Evolutionary conservation across 2,329 filamentous ascomycete species (phyloP).

Genomic region (Phoma herbarum): DNA sequence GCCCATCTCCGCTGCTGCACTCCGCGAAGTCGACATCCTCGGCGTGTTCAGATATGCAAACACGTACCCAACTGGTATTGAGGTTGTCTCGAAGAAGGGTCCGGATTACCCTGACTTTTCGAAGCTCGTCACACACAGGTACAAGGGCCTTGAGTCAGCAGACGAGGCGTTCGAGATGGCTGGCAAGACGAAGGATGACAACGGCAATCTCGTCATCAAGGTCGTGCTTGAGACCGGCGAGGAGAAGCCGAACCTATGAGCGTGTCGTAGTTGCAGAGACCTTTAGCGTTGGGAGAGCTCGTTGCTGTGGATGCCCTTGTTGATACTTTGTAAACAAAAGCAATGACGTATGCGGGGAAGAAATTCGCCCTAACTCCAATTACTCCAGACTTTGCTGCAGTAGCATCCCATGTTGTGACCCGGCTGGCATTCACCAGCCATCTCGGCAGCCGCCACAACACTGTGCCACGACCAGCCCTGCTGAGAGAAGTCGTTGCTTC

Average conservation of each 20-base stretch:
- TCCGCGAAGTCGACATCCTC: constrained; percentile 80
- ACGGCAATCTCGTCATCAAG: constrained; percentile 75
- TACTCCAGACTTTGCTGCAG: neutral
- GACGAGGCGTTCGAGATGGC: constrained; percentile 75
- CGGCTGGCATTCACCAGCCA: neutral
- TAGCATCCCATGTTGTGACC: neutral
- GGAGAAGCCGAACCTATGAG: constrained; percentile 31
- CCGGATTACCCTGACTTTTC: constrained; percentile 68
- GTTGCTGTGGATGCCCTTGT: constrained; percentile 1
- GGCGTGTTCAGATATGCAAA: constrained; percentile 81
- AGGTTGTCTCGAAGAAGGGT: constrained; percentile 60
- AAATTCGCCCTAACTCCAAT: neutral
- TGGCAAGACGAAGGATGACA: constrained; percentile 70
- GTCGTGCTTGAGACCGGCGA: constrained; percentile 65
- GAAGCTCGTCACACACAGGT: constrained; percentile 77
- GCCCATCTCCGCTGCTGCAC: constrained; percentile 74
- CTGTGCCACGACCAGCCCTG: neutral
- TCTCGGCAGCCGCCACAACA: neutral
- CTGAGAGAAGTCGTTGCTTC: neutral
- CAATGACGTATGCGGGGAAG: constrained; percentile 15
- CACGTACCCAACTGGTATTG: constrained; percentile 76
- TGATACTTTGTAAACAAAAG: constrained; percentile 13
- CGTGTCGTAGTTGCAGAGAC: neutral
- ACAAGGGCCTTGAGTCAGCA: constrained; percentile 69
- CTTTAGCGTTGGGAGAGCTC: neutral